Evolutionary conservation across 1,139 yeast species (phyloP), one percentile per base, ranked within the genome.

Genomic region (Candida labiduridarum): DNA sequence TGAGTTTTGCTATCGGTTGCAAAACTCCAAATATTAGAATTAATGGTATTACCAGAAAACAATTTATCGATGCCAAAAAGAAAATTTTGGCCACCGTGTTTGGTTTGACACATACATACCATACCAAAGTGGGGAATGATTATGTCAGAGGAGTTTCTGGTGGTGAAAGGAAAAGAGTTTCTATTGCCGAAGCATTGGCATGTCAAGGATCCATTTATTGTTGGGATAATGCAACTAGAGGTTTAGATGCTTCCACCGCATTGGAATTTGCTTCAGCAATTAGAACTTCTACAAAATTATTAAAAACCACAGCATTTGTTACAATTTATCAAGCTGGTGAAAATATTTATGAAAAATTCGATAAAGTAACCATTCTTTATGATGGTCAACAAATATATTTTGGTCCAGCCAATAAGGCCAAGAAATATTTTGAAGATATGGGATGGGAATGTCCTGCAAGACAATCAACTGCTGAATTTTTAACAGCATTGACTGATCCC

Each of bases 151-250:
- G 95, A 67, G 89, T 87, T 34, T 85, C 92, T 43, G 95, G 95
- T 60, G 95, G 95, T 71, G 94, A 87, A 69, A 78, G 94, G 59
- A 87, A 87, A 68, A 84, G 95, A 68, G 94, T 87, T 22, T 85
- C 92, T 4, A 84, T 87, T 63, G 85, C 83, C 29, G 89, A 84
- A 66, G 86, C 86, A 7, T 69, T 81, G 59, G 82, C 85, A 16
- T 76, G 82, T 64, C 70, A 80, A 47, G 86, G 83, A 19, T 71
- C 81, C 15, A 67, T 85, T 45, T 83, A 83, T 59, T 80, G 85
- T 62, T 85, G 88, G 87, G 91, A 85, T 71, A 85, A 85, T 60
- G 85, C 89, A n/a, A 85, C 90, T n/a, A 76, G 89, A 67, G 90
- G 90, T 63, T 73, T 85, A 53, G 90, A 85, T 70, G 84, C 90